Evolutionary conservation across 208 protist species (phyloP), one percentile per base, ranked within the genome.

Genomic region (Crithidia fasciculata): DNA sequence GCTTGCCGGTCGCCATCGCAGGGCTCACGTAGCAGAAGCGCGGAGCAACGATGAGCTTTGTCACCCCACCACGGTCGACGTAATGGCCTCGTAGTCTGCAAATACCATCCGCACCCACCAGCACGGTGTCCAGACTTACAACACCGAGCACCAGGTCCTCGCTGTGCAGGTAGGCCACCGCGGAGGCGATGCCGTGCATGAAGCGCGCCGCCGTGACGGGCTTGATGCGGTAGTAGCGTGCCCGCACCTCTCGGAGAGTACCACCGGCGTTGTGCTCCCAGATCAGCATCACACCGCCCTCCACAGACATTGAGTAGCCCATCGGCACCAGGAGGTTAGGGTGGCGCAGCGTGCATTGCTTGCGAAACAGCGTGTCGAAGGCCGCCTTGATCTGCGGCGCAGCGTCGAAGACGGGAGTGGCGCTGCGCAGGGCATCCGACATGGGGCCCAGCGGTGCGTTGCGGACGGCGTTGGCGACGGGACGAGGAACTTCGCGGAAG

Each of bases 1-100:
- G 53, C 44, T 76, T 76, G 3, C 87, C 85, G 44, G 58, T 56
- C 18, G 83, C 82, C 53, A 90, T 86, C 61, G 86, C 79, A 0
- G 91, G 91, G 28, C 88, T 86, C 74, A 93, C 81, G 79, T 94
- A 84, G 84, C 56, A 86, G 52, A 9, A 74, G 58, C 47, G 81
- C 19, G 28, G 73, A 6, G 85, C 52, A 40, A 59, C 58, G 9
- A 62, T 0, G 40, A 16, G 9, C 2, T 53, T 69, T 62, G 9
- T 40, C 28, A 28, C 28, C 0, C 28, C 28, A 0, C 28, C 28
- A 1, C 28, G 13, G 57, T 69, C 2, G 71, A 88, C 28, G 1
- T 0, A 28, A 64, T 91, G 85, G 28, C 91, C 88, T 0, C 60
- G 73, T 19, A 94, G 75, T 67, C 91, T 89, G 72, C 87, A 91